Conservation (phyloP, 495 filamentous ascomycete genomes). For the Podospora australis region DNA sequence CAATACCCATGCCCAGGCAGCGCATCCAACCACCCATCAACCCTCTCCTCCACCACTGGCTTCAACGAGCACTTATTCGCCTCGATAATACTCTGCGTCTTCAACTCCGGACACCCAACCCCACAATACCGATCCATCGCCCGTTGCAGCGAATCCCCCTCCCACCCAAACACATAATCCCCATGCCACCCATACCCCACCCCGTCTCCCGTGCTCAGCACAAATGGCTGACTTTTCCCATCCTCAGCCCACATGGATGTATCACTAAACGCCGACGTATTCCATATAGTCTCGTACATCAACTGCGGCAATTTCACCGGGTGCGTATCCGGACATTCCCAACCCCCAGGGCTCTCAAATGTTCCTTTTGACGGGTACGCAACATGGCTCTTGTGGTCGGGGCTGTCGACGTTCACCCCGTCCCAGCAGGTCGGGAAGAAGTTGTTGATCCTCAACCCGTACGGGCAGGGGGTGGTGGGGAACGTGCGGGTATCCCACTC, state of each 20-base stretch:
- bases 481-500: conserved; percentile 19
- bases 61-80: background rate
- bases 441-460: conserved; percentile 37
- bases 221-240: conserved; percentile 31
- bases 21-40: background rate
- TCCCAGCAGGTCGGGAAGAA: conserved; percentile 47
- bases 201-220: conserved; percentile 11
- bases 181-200: conserved; percentile 4
- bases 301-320: conserved; percentile 35
- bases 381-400: conserved; percentile 44
- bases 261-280: conserved; percentile 35
- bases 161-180: conserved; percentile 20
- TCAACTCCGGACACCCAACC: no score
- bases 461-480: conserved; percentile 35
- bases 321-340: conserved; percentile 36
- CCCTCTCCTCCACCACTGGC: background rate
- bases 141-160: conserved; percentile 31
- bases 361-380: conserved; percentile 21
- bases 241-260: conserved; percentile 32
- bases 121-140: conserved; percentile 35
- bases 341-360: conserved; percentile 27
- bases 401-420: conserved; percentile 45
- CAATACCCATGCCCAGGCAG: background rate
- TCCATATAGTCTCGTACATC: conserved; percentile 39
- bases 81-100: background rate